Conservation (phyloP, 495 filamentous ascomycete genomes). For the Amniculicola lignicola region DNA sequence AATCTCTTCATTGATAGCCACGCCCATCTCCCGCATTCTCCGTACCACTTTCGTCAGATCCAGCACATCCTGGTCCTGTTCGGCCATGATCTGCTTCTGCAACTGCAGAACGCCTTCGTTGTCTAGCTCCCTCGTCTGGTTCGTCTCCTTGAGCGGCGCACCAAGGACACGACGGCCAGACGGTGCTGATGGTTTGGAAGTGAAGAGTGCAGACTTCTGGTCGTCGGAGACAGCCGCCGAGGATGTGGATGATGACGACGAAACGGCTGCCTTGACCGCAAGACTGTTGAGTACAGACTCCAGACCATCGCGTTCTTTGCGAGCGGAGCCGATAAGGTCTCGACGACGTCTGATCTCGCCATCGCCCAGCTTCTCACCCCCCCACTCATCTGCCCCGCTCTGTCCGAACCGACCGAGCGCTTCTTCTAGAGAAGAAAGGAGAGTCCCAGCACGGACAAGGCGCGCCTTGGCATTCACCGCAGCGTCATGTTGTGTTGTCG, state of each 20-base stretch:
- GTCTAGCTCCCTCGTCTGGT: constrained; percentile 81
- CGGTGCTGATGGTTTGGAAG: constrained; percentile 26
- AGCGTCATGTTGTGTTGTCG: constrained; percentile 70
- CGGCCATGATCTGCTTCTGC: constrained; percentile 75
- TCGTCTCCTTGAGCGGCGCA: constrained; percentile 69
- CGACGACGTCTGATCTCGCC: constrained; percentile 81
- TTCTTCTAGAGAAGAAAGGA: constrained; percentile 66
- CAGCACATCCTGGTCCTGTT: constrained; percentile 81
- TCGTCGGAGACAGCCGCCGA: constrained; percentile 38
- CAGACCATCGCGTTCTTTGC: constrained; percentile 80
- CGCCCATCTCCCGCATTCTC: constrained; percentile 80
- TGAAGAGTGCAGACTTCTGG: constrained; percentile 55
- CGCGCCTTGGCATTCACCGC: constrained; percentile 76
- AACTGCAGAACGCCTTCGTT: constrained; percentile 85
- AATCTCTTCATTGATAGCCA: constrained; percentile 81
- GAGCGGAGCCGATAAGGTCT: constrained; percentile 72
- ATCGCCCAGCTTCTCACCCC: constrained; percentile 59
- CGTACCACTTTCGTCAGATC: constrained; percentile 71
- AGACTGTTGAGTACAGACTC: constrained; percentile 76
- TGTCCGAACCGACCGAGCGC: constrained; percentile 57
- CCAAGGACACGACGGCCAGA: constrained; percentile 70
- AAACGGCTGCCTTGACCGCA: constrained; percentile 50
- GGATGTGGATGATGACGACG: constrained; percentile 16
- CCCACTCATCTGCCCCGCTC: constrained; percentile 40
- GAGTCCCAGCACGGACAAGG: constrained; percentile 67